A percentile compares a stretch with the other conserved stretches of the same genome.
These are phyloP conservation scores for Leccinum subtestaceum DNA, from an alignment of 768 basidiomycete species.

Conservation along the genomic window DNA sequence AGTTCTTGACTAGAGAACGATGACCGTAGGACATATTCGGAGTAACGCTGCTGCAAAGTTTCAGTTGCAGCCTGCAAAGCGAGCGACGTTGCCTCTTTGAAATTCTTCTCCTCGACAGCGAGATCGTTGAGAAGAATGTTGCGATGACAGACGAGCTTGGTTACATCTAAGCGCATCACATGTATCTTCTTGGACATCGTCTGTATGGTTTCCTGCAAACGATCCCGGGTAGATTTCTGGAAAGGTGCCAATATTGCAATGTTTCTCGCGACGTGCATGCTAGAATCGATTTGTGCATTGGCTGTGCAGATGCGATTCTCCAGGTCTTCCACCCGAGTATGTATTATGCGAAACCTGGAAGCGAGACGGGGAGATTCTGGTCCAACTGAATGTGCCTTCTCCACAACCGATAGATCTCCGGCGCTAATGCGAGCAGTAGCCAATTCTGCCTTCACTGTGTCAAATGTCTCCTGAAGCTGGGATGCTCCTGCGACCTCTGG, in stretches of 20 bases:
- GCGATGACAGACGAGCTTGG: slow-evolving; percentile 71
- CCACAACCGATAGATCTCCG: slow-evolving; percentile 21
- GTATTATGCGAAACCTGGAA: slow-evolving; percentile 56
- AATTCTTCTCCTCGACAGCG: slow-evolving; percentile 63
- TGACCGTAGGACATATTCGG: slow-evolving; percentile 31
- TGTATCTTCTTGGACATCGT: slow-evolving; percentile 62
- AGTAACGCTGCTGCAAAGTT: slow-evolving; percentile 48
- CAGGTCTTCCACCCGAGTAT: slow-evolving; percentile 61
- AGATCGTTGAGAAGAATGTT: slow-evolving; percentile 74
- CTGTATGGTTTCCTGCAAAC: slow-evolving; percentile 60
- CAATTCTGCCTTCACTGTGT: slow-evolving; percentile 82
- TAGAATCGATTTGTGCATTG: slow-evolving; percentile 59
- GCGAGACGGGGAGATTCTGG: slow-evolving; percentile 28
- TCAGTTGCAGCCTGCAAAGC: slow-evolving; percentile 73
- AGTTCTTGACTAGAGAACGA: slow-evolving; percentile 36
- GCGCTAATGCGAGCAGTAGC: slow-evolving; percentile 48
- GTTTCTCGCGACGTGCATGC: slow-evolving; percentile 75
- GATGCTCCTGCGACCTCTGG: slow-evolving; percentile 59
- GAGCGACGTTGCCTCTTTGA: slow-evolving; percentile 63
- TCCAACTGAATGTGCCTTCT: slow-evolving; percentile 18
- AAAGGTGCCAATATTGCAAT: slow-evolving; percentile 86
- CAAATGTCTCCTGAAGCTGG: slow-evolving; percentile 79
- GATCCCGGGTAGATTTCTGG: slow-evolving; percentile 77
- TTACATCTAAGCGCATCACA: slow-evolving; percentile 67
- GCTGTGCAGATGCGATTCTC: slow-evolving; percentile 53